Evolutionary conservation across 2,329 filamentous ascomycete genomes (phyloP).

Genomic region (Pleurostoma richardsiae): DNA sequence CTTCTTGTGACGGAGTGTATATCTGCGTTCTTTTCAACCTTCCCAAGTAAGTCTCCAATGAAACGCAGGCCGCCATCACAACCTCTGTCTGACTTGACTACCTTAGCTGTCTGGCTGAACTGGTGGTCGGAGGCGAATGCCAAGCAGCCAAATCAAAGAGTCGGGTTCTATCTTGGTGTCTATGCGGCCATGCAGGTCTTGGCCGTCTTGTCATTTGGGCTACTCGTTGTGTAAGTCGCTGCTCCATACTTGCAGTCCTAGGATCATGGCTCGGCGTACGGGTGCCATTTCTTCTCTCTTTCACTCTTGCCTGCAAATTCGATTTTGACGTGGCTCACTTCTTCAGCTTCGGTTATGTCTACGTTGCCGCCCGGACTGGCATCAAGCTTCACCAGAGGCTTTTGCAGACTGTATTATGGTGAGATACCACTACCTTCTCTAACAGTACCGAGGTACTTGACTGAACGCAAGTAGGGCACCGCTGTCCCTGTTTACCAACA

Average conservation of each 20-base stretch:
- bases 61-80: neutral
- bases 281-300: no score
- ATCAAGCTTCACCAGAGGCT: neutral
- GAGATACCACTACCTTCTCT: neutral
- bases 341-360: constrained; percentile 1
- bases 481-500: constrained; percentile 9
- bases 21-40: constrained; percentile 14
- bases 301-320: neutral
- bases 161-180: constrained; percentile 29
- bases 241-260: neutral
- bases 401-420: constrained; percentile 1
- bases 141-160: constrained; percentile 24
- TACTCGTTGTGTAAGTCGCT: neutral
- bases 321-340: neutral
- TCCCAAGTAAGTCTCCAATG: constrained; percentile 8
- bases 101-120: constrained; percentile 19
- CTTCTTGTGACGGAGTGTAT: constrained; percentile 1
- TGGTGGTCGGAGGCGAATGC: constrained; percentile 19
- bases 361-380: constrained; percentile 1
- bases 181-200: constrained; percentile 21
- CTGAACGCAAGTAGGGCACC: constrained; percentile 3
- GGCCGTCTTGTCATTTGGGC: constrained; percentile 6
- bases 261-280: neutral
- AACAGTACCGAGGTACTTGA: neutral
- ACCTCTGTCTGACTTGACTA: neutral